Evolutionary conservation across 352 stramenopile species (phyloP), one percentile per base, ranked within the genome.

Genomic region (Phytophthora sansomeana): DNA sequence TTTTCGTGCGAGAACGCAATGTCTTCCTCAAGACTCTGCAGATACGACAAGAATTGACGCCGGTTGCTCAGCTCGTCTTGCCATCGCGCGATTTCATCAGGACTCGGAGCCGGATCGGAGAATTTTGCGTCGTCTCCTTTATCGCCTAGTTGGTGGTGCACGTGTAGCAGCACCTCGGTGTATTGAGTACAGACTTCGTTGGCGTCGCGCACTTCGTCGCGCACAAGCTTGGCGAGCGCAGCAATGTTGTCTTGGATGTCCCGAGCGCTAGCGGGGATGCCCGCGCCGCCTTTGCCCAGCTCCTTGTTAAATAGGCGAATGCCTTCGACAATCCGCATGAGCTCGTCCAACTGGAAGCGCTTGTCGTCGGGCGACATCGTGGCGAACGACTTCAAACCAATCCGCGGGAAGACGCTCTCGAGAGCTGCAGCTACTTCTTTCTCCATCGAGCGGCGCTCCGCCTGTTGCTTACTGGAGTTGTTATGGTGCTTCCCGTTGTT

Each of bases 271-370:
- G 90, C 72, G 11, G 80, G 29, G 30, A 98, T 94, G 5, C 90
- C 92, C 0, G 84, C 83, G 32, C 90, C 92, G 26, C 90, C 91
- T 63, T 97, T 97, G 32, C 91, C 90, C 21, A 94, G 58, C 57
- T 96, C 83, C 30, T 91, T 91, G 74, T 98, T 98, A 70, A 97
- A 98, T 21, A 98, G 60, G 1, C 95, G 92, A 58, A 98, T 98
- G 13, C 95, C 93, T 14, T 95, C 77, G 13, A 98, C 92, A 61
- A 98, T 98, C 17, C 80, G 85, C 57, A 91, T 81, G 47, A 98
- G 79, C 69, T 98, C 93, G 16, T 97, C 81, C 6, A 98, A 70
- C 51, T 98, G 94, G 33, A 90, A 85, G 11, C 83, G 80, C 62
- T 98, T 98, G 59, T 98, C 93, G n/a, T 98, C 91, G 1, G 72